Conservation (phyloP, 2,329 filamentous ascomycete genomes). For the Diplocarpon rosae region DNA sequence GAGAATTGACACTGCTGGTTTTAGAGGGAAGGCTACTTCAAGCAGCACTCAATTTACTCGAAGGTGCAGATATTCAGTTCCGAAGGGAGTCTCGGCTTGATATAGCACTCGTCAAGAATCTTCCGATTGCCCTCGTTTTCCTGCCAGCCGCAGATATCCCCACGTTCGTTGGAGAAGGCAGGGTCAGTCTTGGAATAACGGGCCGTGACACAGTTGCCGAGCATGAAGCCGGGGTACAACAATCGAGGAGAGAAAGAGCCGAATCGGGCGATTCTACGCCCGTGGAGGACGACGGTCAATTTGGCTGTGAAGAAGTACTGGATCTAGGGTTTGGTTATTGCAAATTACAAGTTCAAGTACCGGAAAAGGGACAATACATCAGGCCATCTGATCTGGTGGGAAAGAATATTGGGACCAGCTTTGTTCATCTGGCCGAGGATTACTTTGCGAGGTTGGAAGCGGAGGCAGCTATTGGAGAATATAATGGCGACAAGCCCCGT, state of each 20-base stretch:
- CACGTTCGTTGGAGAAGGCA: slow-evolving; percentile 90
- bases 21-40: slow-evolving; percentile 87
- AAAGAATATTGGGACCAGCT: slow-evolving; percentile 91
- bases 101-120: slow-evolving; percentile 95
- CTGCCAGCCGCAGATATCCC: slow-evolving; percentile 95
- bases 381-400: slow-evolving; percentile 72
- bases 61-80: slow-evolving; percentile 94
- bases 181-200: slow-evolving; percentile 89
- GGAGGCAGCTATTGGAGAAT: slow-evolving; percentile 29
- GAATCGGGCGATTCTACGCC: slow-evolving; percentile 36
- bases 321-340: slow-evolving; percentile 85
- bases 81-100: slow-evolving; percentile 89
- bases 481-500: slow-evolving; percentile 26
- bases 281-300: slow-evolving; percentile 31
- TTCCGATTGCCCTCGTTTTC: slow-evolving; percentile 90
- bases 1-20: slow-evolving; percentile 3
- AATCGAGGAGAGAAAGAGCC: slow-evolving; percentile 36
- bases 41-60: slow-evolving; percentile 77
- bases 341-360: slow-evolving; percentile 94
- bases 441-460: slow-evolving; percentile 76
- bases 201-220: slow-evolving; percentile 88
- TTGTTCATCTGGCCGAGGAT: slow-evolving; percentile 69
- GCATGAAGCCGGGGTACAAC: slow-evolving; percentile 58
- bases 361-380: slow-evolving; percentile 64
- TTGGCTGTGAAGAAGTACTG: slow-evolving; percentile 66